phyloP scores from a whole-genome alignment of 345 rosid species.

The Ceriops decandra region DNA sequence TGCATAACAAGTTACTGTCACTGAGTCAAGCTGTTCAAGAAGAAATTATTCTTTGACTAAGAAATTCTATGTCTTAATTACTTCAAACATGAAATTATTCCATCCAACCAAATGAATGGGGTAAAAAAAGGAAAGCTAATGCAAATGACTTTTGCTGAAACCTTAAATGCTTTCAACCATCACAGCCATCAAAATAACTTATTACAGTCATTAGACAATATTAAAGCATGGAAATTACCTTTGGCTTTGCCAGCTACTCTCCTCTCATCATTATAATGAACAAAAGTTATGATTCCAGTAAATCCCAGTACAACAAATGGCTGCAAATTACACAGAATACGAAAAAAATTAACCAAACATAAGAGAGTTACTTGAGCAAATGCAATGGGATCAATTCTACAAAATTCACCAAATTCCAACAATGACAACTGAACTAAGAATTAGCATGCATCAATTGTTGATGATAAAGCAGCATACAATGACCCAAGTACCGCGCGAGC shows the following conservation, averaged over 20 bases:
- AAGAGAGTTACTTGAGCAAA: background rate
- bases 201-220: background rate
- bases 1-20: no score
- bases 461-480: constrained; percentile 42
- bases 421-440: background rate
- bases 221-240: constrained; percentile 37
- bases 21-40: no score
- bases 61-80: no score
- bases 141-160: background rate
- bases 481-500: constrained; percentile 35
- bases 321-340: constrained; percentile 35
- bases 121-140: no score
- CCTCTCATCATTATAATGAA: constrained; percentile 80
- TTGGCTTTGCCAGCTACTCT: constrained; percentile 56
- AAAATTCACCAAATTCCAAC: background rate
- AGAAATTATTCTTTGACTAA: no score
- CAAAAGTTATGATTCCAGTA: constrained; percentile 45
- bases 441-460: constrained; percentile 4
- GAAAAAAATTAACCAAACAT: background rate
- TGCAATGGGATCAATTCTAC: background rate
- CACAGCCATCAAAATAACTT: background rate
- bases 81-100: no score
- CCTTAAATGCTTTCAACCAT: background rate
- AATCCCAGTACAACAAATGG: constrained; percentile 59
- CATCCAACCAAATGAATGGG: no score